phyloP scores from a whole-genome alignment of 139 green algal genomes.

The Micractinium sp. region DNA sequence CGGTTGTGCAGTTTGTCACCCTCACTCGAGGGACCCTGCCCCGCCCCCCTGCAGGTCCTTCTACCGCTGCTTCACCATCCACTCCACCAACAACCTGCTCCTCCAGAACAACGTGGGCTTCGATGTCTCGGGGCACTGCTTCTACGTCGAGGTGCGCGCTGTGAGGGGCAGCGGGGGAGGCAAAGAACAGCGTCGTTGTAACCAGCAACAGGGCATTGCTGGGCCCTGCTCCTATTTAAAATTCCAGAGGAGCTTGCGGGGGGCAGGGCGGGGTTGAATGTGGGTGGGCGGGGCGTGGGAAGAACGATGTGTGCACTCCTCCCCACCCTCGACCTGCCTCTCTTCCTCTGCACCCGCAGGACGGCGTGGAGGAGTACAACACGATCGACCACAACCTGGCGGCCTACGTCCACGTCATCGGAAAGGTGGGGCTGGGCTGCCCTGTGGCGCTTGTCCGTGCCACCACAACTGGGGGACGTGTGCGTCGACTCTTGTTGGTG shows the following conservation, averaged over 20 bases:
- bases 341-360: neutral
- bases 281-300: too few species aligned
- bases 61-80: slow-evolving; percentile 50
- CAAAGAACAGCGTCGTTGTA: neutral
- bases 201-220: too few species aligned
- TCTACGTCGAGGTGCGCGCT: slow-evolving; percentile 53
- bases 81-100: slow-evolving; percentile 50
- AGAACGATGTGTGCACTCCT: neutral
- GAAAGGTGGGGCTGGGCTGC: slow-evolving; percentile 4
- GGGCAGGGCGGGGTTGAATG: too few species aligned
- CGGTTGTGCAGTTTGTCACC: too few species aligned
- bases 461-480: too few species aligned
- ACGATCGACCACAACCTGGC: slow-evolving; percentile 65
- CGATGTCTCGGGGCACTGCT: slow-evolving; percentile 59
- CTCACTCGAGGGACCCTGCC: neutral
- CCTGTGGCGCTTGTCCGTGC: too few species aligned
- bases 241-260: too few species aligned
- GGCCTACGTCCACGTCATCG: slow-evolving; percentile 65
- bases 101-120: slow-evolving; percentile 65
- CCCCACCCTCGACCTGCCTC: too few species aligned
- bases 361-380: slow-evolving; percentile 70
- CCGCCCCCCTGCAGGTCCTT: slow-evolving; percentile 7
- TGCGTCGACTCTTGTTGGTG: too few species aligned
- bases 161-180: neutral
- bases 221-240: too few species aligned